phyloP scores from a whole-genome alignment of 2,329 filamentous ascomycete species.

The Penicillium vulpinum region DNA sequence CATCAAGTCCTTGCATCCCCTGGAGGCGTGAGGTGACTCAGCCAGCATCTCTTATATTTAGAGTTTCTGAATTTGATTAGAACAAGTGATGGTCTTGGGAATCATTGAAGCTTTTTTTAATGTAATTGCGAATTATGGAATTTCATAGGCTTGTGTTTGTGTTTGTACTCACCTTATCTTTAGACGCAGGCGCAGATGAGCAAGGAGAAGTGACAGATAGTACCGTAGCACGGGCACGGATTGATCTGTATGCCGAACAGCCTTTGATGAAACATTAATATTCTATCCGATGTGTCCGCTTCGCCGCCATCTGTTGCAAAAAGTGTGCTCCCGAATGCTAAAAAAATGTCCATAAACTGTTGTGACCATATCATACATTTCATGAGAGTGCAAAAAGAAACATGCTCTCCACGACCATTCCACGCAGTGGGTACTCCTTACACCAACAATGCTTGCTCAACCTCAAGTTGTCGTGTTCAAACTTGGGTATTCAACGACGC shows the following conservation, averaged over 20 bases:
- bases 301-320: not conserved
- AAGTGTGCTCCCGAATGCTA: not conserved
- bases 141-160: not conserved
- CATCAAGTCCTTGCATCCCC: not conserved
- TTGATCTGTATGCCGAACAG: not conserved
- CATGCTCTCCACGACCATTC: not conserved
- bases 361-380: slow-evolving; percentile 22
- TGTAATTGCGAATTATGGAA: not conserved
- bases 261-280: not conserved
- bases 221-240: too few relatives aligned
- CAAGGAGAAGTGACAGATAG: not conserved
- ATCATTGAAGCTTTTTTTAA: not conserved
- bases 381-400: slow-evolving; percentile 12
- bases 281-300: not conserved
- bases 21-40: not conserved
- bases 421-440: not conserved
- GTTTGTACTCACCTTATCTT: not conserved
- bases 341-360: slow-evolving; percentile 2
- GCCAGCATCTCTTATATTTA: not conserved
- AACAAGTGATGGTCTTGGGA: not conserved
- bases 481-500: slow-evolving; percentile 14
- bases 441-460: not conserved
- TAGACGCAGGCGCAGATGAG: not conserved
- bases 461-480: not conserved
- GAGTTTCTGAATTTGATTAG: not conserved